These are phyloP conservation scores for Aspergillus pseudoviridinutans DNA, from an alignment of 2,329 filamentous ascomycete species.

Conservation along the genomic window DNA sequence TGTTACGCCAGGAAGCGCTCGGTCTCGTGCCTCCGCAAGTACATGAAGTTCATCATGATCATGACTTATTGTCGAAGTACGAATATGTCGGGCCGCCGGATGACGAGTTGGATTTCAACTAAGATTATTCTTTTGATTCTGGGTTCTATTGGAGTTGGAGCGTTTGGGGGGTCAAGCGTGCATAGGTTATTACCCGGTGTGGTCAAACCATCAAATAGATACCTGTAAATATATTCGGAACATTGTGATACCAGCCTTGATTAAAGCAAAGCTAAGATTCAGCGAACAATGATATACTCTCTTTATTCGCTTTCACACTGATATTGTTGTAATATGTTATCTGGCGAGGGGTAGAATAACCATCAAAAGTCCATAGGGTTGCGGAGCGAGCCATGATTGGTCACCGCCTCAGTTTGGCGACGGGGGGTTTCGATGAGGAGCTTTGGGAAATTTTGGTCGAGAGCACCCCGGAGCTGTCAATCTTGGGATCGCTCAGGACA, in stretches of 20 bases:
- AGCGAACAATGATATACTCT: neutral
- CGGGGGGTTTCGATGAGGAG: slow-evolving; percentile 29
- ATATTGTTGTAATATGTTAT: neutral
- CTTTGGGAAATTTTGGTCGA: slow-evolving; percentile 42
- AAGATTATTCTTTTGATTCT: slow-evolving; percentile 4
- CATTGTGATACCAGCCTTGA: neutral
- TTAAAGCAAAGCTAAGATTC: neutral
- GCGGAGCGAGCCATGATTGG: slow-evolving; percentile 27
- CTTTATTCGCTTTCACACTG: neutral
- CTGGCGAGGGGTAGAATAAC: neutral
- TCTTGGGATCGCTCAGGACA: slow-evolving; percentile 20
- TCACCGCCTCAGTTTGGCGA: slow-evolving; percentile 30
- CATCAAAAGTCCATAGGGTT: slow-evolving; percentile 11
- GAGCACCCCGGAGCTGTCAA: slow-evolving; percentile 29
- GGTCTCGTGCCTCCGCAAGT: slow-evolving; percentile 36
- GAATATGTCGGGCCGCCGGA: slow-evolving; percentile 38
- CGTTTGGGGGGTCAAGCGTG: neutral
- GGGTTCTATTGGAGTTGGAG: neutral
- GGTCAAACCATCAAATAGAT: neutral
- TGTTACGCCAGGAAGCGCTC: slow-evolving; percentile 36
- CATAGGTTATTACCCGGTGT: neutral
- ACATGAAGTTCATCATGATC: slow-evolving; percentile 39
- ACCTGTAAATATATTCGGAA: neutral
- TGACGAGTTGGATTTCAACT: slow-evolving; percentile 25
- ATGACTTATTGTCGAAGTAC: slow-evolving; percentile 37